A percentile compares a stretch with the other conserved stretches of the same genome.
Conservation (phyloP, 2,329 filamentous ascomycete species). For the Penicillium psychrosexuale region DNA sequence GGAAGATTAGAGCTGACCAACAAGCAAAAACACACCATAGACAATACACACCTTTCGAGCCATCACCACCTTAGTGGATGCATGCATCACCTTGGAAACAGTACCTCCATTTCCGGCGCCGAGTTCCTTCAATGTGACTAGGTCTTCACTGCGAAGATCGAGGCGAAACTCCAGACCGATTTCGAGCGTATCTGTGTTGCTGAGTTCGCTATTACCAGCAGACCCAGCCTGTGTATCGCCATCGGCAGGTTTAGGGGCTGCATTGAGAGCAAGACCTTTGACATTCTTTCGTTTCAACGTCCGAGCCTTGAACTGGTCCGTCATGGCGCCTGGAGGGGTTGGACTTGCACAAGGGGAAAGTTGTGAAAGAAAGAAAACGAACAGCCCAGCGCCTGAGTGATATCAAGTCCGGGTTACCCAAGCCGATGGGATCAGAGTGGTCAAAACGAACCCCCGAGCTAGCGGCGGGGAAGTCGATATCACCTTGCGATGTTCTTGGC, state of each 20-base stretch:
- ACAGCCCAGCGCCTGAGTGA: neutral
- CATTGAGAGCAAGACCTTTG: conserved; percentile 86
- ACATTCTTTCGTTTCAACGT: conserved; percentile 99
- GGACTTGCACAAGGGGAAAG: neutral
- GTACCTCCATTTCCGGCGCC: conserved; percentile 96
- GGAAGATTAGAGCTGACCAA: neutral
- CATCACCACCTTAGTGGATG: conserved; percentile 93
- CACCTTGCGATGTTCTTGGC: conserved; percentile 27
- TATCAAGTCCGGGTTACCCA: conserved; percentile 4
- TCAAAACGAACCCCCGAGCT: conserved; percentile 20
- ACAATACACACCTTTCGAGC: conserved; percentile 74
- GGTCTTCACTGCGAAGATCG: conserved; percentile 84
- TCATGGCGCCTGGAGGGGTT: conserved; percentile 42
- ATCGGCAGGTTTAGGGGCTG: conserved; percentile 70
- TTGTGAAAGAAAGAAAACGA: conserved; percentile 3
- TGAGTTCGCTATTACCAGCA: conserved; percentile 56
- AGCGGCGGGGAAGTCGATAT: conserved; percentile 29
- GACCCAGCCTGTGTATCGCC: conserved; percentile 63
- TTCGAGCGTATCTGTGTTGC: conserved; percentile 71
- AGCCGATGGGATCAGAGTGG: conserved; percentile 17
- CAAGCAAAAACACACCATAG: neutral
- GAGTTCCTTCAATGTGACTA: conserved; percentile 90
- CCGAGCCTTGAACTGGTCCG: conserved; percentile 61
- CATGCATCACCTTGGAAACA: conserved; percentile 95
- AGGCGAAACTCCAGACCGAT: conserved; percentile 97